Conservation (phyloP, 2,329 filamentous ascomycete genomes). For the Blastomyces emzantsi region DNA sequence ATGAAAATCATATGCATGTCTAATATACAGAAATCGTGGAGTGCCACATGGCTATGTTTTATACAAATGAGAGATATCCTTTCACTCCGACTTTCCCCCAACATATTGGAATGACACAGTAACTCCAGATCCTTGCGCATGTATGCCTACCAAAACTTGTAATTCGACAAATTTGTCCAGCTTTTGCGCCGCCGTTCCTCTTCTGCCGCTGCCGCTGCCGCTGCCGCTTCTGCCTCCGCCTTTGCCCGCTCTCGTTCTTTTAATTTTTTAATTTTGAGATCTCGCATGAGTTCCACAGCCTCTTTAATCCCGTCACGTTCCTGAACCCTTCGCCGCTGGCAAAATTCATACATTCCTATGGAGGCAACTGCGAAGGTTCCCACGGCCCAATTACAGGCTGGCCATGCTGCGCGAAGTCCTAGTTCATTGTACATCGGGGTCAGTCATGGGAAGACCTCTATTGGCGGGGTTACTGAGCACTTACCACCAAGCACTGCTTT, state of each 20-base stretch:
- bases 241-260: conserved; percentile 37
- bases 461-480: conserved; percentile 9
- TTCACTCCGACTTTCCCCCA: neutral
- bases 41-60: neutral
- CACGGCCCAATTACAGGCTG: conserved; percentile 77
- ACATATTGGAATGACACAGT: neutral
- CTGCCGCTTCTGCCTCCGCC: conserved; percentile 29
- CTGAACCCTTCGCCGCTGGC: conserved; percentile 61
- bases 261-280: conserved; percentile 59
- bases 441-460: neutral
- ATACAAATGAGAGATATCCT: neutral
- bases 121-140: too few relatives aligned
- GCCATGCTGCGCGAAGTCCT: conserved; percentile 49
- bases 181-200: conserved; percentile 36
- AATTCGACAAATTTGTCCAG: conserved; percentile 37
- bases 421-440: conserved; percentile 15
- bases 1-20: conserved; percentile 5
- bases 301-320: conserved; percentile 79
- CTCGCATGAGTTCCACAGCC: conserved; percentile 71
- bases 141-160: conserved; percentile 39
- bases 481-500: conserved; percentile 67
- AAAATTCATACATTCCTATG: conserved; percentile 73
- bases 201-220: conserved; percentile 25
- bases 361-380: conserved; percentile 62
- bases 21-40: conserved; percentile 1